Percentiles rank a stretch among this genome's conserved stretches.
Evolutionary conservation across 257 asterid genomes (phyloP).

Genomic region (Solanum clarkiae): DNA sequence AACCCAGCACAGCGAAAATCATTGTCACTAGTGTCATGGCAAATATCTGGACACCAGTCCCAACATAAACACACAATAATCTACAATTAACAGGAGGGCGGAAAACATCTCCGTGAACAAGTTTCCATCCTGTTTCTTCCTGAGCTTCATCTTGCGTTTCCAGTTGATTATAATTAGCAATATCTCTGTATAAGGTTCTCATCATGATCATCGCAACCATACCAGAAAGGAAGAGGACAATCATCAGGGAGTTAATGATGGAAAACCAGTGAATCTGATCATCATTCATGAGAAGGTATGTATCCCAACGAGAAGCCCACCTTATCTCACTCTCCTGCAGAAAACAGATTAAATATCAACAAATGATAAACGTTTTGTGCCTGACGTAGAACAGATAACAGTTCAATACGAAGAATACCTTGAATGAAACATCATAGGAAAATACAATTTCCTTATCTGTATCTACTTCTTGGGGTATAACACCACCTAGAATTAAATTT

Average conservation of each 20-base stretch:
- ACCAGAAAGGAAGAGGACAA: conserved; percentile 84
- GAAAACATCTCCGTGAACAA: conserved; percentile 78
- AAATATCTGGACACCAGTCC: conserved; percentile 76
- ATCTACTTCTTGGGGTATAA: conserved; percentile 75
- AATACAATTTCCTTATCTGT: conserved; percentile 51
- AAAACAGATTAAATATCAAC: neutral
- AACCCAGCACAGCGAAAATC: conserved; percentile 71
- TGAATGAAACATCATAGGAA: conserved; percentile 62
- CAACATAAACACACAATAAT: conserved; percentile 61
- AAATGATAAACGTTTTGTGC: neutral
- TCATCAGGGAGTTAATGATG: conserved; percentile 77
- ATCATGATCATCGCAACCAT: conserved; percentile 95
- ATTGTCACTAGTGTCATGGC: conserved; percentile 86
- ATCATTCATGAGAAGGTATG: conserved; percentile 86
- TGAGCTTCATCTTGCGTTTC: conserved; percentile 86
- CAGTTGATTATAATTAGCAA: conserved; percentile 77
- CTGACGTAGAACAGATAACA: neutral
- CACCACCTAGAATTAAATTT: conserved; percentile 52
- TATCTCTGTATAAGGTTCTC: conserved; percentile 83
- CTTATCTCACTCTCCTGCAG: conserved; percentile 61
- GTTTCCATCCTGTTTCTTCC: conserved; percentile 92
- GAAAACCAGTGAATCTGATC: conserved; percentile 94
- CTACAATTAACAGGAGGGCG: conserved; percentile 59
- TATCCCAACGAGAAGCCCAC: conserved; percentile 95
- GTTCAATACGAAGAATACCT: conserved; percentile 21